Base-by-base conservation (phyloP, 2,329 filamentous ascomycete species). In the Fusarium pininemorale region DNA sequence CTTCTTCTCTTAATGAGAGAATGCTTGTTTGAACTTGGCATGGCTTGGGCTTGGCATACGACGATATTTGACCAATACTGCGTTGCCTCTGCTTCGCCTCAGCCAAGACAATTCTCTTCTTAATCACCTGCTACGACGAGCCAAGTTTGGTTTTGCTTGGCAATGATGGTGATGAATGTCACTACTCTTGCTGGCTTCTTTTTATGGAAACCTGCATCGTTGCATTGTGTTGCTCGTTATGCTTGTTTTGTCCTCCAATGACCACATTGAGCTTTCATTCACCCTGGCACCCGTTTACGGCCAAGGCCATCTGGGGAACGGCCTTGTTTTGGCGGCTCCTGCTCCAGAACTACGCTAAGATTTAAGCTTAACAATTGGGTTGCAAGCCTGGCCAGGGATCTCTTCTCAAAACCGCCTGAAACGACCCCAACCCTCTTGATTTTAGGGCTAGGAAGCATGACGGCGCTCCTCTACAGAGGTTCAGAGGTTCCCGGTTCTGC, bases 11-110 rank as follows among this genome's bases (percentile, higher is more conserved):
- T 15, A 15, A 39, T 48, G 12, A 39, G 41, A 58, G 45, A 72
- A 69, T 72, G 72, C 71, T 74, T 74, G 71, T 64, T 74, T 74
- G 32, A 68, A 71, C 71, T 74, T 74, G 71, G 71, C 71, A 74
- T 74, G 62, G 71, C 58, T 68, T 74, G 53, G 47, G 45, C 71
- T 74, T 74, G 71, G 71, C 71, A 67, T 54, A 72, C 60, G 59
- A 67, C 58, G 32, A 74, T 45, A 72, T 63, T 55, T 39, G 45
- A 16, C 39, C 45, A 71, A 41, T 42, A 45, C 28, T 51, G 32
- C 16, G 16, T 60, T 58, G 37, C 32, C 32, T 65, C 9, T 74
- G 71, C 71, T 72, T 72, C 71, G 66, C 71, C 67, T 65, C 67
- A 38, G 71, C 71, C 71, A 73, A 73, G 71, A 73, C 30, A 32